These are phyloP conservation scores for Globisporangium paroecandrum DNA, from an alignment of 352 stramenopile genomes.

Conservation along the genomic window DNA sequence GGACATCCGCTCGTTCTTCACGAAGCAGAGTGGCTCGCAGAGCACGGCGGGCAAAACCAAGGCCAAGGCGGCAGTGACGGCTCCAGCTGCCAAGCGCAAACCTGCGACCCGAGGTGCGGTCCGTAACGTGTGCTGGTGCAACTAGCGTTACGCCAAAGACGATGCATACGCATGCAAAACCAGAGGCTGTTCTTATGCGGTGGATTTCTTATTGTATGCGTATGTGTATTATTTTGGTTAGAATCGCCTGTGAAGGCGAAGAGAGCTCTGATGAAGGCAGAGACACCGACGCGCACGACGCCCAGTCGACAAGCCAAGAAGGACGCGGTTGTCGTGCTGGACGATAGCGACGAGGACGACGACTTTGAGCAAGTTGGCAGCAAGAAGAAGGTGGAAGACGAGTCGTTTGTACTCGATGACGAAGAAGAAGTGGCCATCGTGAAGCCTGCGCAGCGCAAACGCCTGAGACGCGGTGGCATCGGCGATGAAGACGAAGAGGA, in stretches of 20 bases:
- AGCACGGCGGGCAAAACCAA: conserved; percentile 8
- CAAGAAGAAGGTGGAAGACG: conserved; percentile 7
- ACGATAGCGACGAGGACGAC: conserved; percentile 47
- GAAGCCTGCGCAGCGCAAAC: conserved; percentile 28
- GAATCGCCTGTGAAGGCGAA: conserved; percentile 7
- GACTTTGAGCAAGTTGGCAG: conserved; percentile 15
- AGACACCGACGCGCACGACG: conserved; percentile 23
- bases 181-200: too few relatives aligned
- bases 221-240: neutral
- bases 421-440: conserved; percentile 6
- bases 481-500: conserved; percentile 30
- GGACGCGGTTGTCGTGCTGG: conserved; percentile 41
- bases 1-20: conserved; percentile 87
- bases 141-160: too few relatives aligned
- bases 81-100: neutral
- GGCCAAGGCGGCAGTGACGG: neutral
- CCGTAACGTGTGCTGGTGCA: neutral
- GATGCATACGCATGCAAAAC: too few relatives aligned
- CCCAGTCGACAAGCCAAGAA: conserved; percentile 34
- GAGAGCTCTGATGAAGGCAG: conserved; percentile 10
- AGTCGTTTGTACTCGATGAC: conserved; percentile 39
- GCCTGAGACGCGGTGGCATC: conserved; percentile 24
- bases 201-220: neutral
- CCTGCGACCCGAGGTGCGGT: neutral
- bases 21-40: conserved; percentile 18